Base-by-base conservation (phyloP, 2,329 filamentous ascomycete genomes). In the Biscogniauxia marginata region DNA sequence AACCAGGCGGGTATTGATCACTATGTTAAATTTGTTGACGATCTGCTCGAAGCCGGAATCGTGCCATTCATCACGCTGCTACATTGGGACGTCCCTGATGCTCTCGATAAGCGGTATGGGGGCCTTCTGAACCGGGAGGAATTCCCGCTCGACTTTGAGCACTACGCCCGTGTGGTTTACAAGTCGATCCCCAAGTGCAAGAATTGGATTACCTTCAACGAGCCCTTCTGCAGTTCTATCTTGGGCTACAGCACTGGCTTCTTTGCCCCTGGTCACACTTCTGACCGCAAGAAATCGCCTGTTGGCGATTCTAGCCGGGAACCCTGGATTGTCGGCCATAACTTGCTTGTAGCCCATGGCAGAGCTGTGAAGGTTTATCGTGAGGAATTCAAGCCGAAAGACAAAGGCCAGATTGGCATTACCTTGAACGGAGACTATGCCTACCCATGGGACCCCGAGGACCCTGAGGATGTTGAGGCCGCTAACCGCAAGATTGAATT, bases 131-230 rank as follows among this genome's bases (percentile, higher is more conserved):
- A 92, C 79, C 87, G 89, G 70, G 79, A 86, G 46, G 91, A 96
- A 75, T 96, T 95, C 73, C 85, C 89, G 2, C 82, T 87, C 56
- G 91, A 96, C 75, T 96, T 86, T 70, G 87, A 88, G 65, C 77
- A 88, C 74, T 96, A 93, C 70, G 88, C 91, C 8, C 85, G 87
- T 59, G 79, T 91, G 48, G 79, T 91, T 66, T 96, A 92, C 77
- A 81, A 87, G 70, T 84, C 86, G 1, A 80, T 96, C 49, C 83
- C 86, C 53, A 88, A 87, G 73, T 90, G 92, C 67, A 91, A 91
- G 78, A 82, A 90, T 75, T 96, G 91, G 91, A 90, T 93, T 72
- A 95, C 90, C 22, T 91, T 93, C 77, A 95, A 95, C 72, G 91
- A 96, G 77, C 91, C 91, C 3, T 95, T 89, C 86, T 96, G 90